phyloP scores from a whole-genome alignment of 192 early-diverging fungal species.

The Tieghemiomyces parasiticus region DNA sequence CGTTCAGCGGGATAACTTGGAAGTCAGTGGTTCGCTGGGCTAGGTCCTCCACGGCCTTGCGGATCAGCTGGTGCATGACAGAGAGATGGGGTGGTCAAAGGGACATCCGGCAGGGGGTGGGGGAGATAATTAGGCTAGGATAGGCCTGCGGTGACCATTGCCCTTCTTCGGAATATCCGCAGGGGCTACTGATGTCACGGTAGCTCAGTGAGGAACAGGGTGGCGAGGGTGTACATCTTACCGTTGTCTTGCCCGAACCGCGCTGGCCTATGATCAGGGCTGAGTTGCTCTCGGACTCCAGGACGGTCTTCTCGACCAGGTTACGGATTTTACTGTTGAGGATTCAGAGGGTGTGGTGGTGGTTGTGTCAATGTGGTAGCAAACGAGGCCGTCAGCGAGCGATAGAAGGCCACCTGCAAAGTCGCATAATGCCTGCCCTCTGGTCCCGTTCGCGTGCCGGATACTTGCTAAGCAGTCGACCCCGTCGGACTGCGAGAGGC shows the following conservation, averaged over 20 bases:
- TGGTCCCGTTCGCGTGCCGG: background rate
- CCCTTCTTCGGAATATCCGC: too few species aligned
- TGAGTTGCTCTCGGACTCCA: constrained; percentile 69
- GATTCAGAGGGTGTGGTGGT: background rate
- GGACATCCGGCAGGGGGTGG: too few species aligned
- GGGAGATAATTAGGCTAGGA: too few species aligned
- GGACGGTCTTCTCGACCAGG: constrained; percentile 42
- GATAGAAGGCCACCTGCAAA: too few species aligned
- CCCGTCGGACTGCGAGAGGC: background rate
- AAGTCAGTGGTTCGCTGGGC: constrained; percentile 42
- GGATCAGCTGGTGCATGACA: too few species aligned
- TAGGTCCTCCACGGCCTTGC: too few species aligned
- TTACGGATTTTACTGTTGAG: constrained; percentile 22
- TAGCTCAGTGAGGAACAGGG: too few species aligned
- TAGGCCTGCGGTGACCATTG: too few species aligned
- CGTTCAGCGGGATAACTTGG: constrained; percentile 54
- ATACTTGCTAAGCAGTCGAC: background rate
- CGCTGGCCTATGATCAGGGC: constrained; percentile 68
- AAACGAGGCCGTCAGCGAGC: constrained; percentile 2
- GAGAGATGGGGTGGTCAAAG: too few species aligned
- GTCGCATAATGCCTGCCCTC: too few species aligned
- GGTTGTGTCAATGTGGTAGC: constrained; percentile 15
- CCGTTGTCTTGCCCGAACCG: constrained; percentile 58
- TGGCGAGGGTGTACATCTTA: constrained; percentile 15
- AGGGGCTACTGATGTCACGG: too few species aligned